Evolutionary conservation across 345 rosid genomes (phyloP), one percentile per base, ranked within the genome.

Genomic region (Barbarea vulgaris): DNA sequence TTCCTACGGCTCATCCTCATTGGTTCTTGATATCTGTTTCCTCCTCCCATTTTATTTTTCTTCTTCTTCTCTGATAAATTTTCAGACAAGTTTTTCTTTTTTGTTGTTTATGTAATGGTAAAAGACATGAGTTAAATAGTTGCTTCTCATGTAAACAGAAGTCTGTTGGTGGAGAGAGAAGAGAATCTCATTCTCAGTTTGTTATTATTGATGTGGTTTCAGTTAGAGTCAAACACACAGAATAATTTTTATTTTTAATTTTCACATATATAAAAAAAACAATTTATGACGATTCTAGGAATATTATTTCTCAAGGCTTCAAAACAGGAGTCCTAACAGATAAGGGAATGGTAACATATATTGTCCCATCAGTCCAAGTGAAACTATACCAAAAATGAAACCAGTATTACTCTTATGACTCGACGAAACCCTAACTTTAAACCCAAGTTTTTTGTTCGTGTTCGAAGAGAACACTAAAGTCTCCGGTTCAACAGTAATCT

Each of bases 171-270:
- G 47, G 67, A 33, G 80, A 77, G 70, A 66, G 62, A 68, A 66
- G 18, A 67, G 82, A 80, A 69, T 76, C 81, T 77, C 41, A 71
- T 65, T 77, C 80, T 72, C 39, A 65, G 81, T 77, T 65, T 72
- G 81, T 77, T 77, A 77, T 77, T 65, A 57, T 39, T 48, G 72
- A 56, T 70, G 77, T 57, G 72, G 8, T 70, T 77, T 77, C 81
- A 64, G 81, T 71, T 77, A 65, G 76, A 70, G 76, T 76, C 79
- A 76, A 76, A 68, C 36, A 52, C 33, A 69, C n/a, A 66, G 10
- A 68, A 66, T 50, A n/a, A 56, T 11, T 21, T 31, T 41, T 37
- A 48, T 9, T 13, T 36, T 60, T 41, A 17, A 27, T 51, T 62
- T 39, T 63, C 30, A 53, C 15, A 13, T 64, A 41, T 19, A 55